These are phyloP conservation scores for Chlamydomonas schloesseri DNA, from an alignment of 139 green algal species.

Conservation along the genomic window DNA sequence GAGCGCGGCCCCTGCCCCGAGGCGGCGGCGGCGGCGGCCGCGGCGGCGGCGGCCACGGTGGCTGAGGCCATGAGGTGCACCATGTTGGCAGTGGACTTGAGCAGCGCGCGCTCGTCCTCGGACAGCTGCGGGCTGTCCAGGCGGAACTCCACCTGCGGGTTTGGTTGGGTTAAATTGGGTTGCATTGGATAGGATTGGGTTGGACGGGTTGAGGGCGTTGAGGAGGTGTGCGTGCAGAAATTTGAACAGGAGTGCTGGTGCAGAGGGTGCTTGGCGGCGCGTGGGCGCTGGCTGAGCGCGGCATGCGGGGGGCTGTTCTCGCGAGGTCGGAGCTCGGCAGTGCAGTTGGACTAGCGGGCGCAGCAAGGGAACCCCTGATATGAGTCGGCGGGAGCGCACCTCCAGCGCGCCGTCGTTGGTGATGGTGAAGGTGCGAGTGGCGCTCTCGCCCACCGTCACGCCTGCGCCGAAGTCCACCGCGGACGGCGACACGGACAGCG, in stretches of 20 bases:
- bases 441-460: constrained; percentile 65
- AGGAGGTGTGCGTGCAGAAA: too few relatives aligned
- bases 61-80: neutral
- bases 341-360: too few relatives aligned
- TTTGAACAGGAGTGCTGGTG: too few relatives aligned
- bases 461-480: constrained; percentile 48
- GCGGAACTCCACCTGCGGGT: constrained; percentile 28
- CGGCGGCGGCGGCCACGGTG: constrained; percentile 30
- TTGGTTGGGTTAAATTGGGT: neutral
- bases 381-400: constrained; percentile 35
- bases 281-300: too few relatives aligned
- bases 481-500: constrained; percentile 27
- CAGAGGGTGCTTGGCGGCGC: too few relatives aligned
- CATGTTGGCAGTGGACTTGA: constrained; percentile 14
- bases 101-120: constrained; percentile 22
- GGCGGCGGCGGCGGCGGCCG: constrained; percentile 9
- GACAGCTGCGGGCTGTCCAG: constrained; percentile 33
- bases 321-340: too few relatives aligned
- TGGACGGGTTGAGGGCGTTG: neutral
- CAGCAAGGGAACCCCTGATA: too few relatives aligned
- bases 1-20: too few relatives aligned
- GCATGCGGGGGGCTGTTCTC: too few relatives aligned
- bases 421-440: constrained; percentile 55
- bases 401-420: constrained; percentile 71
- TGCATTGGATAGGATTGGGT: neutral